These are phyloP conservation scores for Isoetes engelmannii DNA, from an alignment of 83 land plant species.

Conservation along the genomic window DNA sequence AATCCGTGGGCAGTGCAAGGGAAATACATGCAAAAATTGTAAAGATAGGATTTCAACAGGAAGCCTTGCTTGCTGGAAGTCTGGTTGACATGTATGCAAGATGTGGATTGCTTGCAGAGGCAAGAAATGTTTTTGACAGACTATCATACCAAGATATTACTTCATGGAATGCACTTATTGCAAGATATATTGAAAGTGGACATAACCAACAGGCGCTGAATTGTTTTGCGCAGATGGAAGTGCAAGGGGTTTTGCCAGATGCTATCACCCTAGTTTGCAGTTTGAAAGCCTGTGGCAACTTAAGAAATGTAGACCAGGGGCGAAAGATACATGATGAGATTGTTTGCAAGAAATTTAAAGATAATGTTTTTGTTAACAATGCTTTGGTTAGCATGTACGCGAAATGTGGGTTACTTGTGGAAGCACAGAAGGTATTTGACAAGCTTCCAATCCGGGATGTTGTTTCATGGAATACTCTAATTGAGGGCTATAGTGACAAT, in stretches of 20 bases:
- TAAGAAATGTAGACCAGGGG: not conserved
- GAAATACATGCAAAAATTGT: constrained; percentile 1
- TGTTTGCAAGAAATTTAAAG: not conserved
- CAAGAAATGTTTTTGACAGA: no score
- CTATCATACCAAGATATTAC: not conserved
- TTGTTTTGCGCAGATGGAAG: not conserved
- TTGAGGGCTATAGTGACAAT: not conserved
- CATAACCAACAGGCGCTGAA: not conserved
- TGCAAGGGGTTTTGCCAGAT: not conserved
- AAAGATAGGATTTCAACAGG: not conserved
- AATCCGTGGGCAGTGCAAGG: not conserved
- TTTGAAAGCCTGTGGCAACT: constrained; percentile 1
- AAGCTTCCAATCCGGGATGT: not conserved
- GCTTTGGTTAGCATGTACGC: not conserved
- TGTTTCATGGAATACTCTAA: not conserved
- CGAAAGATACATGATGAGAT: not conserved
- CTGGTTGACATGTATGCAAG: not conserved
- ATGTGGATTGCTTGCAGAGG: not conserved
- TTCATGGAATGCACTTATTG: constrained; percentile 1
- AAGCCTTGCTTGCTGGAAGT: not conserved
- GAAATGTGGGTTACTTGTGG: constrained; percentile 8
- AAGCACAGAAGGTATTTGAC: not conserved
- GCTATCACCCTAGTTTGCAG: not conserved
- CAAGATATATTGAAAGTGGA: not conserved
- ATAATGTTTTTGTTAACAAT: constrained; percentile 1